Percentiles rank a stretch among this genome's conserved stretches.
Evolutionary conservation across 108 stramenopile genomes (phyloP).

Genomic region (Nitzschia sp.): DNA sequence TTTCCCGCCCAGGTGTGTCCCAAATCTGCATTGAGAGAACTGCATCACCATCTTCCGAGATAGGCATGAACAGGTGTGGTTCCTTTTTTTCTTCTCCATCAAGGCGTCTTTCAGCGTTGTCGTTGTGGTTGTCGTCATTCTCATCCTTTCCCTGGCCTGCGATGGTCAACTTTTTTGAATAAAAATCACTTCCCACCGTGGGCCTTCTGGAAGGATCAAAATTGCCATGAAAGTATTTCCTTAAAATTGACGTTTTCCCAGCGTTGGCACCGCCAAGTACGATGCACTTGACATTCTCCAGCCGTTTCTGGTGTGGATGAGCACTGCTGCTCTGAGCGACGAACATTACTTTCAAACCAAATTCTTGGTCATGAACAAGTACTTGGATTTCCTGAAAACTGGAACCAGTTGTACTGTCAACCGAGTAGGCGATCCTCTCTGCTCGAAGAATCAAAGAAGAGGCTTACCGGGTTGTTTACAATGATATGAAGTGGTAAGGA

Average conservation of each 20-base stretch:
- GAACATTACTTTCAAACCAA: too few relatives aligned
- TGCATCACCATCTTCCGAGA: slow-evolving; percentile 5
- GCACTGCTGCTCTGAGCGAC: too few relatives aligned
- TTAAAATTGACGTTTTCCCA: slow-evolving; percentile 68
- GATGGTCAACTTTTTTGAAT: slow-evolving; percentile 23
- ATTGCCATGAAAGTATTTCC: slow-evolving; percentile 58
- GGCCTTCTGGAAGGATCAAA: slow-evolving; percentile 23
- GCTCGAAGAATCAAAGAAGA: too few relatives aligned
- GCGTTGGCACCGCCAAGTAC: slow-evolving; percentile 59
- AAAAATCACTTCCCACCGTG: slow-evolving; percentile 53
- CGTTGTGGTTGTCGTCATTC: neutral
- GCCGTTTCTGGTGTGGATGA: too few relatives aligned
- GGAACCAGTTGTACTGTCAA: too few relatives aligned
- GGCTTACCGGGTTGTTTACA: too few relatives aligned
- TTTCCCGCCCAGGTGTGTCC: slow-evolving; percentile 80
- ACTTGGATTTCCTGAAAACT: too few relatives aligned
- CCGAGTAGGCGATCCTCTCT: too few relatives aligned
- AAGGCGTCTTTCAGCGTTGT: neutral
- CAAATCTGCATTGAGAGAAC: slow-evolving; percentile 57
- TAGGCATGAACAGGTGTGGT: neutral
- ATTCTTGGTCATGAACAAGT: too few relatives aligned
- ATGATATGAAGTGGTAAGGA: too few relatives aligned
- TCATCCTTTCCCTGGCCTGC: neutral
- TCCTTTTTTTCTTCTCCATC: slow-evolving; percentile 19
- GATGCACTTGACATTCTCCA: slow-evolving; percentile 43